A percentile compares a stretch with the other conserved stretches of the same genome.
Evolutionary conservation across 208 protist genomes (phyloP).

Genomic region (Spironucleus salmonicida): DNA sequence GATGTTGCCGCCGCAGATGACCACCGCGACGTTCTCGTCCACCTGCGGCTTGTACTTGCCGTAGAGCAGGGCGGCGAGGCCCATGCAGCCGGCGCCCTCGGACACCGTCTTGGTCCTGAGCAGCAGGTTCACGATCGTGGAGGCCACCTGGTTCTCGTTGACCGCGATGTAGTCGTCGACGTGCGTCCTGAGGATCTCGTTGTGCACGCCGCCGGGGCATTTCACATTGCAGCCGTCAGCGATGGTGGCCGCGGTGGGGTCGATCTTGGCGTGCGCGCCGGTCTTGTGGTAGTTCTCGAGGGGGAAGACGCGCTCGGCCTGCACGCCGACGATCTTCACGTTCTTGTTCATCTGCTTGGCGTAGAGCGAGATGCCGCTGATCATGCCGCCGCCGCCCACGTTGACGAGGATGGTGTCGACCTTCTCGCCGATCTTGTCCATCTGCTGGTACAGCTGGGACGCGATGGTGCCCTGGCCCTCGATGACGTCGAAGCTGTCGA

Average conservation of each 20-base stretch:
- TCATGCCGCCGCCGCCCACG: conserved; percentile 31
- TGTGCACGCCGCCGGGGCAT: not conserved
- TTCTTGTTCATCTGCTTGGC: not conserved
- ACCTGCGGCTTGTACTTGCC: not conserved
- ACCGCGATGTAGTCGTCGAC: conserved; percentile 28
- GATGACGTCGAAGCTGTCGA: too few species aligned
- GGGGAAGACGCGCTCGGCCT: not conserved
- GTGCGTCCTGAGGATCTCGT: not conserved
- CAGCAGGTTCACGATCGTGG: not conserved
- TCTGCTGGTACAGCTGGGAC: not conserved
- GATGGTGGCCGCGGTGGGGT: not conserved
- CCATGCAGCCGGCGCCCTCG: conserved; percentile 27
- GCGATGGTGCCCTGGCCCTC: too few species aligned
- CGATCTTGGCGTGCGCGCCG: not conserved
- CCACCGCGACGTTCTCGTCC: not conserved
- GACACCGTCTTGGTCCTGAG: conserved; percentile 9
- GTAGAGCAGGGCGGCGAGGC: conserved; percentile 19
- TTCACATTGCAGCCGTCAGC: conserved; percentile 32
- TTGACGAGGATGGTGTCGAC: conserved; percentile 20
- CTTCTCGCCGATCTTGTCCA: not conserved
- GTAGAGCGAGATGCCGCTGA: conserved; percentile 4
- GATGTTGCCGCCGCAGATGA: conserved; percentile 20
- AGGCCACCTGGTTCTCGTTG: conserved; percentile 18
- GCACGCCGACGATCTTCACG: conserved; percentile 26
- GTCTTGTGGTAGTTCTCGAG: not conserved